Evolutionary conservation across 768 basidiomycete species (phyloP).

Genomic region (Auricularia cornea): DNA sequence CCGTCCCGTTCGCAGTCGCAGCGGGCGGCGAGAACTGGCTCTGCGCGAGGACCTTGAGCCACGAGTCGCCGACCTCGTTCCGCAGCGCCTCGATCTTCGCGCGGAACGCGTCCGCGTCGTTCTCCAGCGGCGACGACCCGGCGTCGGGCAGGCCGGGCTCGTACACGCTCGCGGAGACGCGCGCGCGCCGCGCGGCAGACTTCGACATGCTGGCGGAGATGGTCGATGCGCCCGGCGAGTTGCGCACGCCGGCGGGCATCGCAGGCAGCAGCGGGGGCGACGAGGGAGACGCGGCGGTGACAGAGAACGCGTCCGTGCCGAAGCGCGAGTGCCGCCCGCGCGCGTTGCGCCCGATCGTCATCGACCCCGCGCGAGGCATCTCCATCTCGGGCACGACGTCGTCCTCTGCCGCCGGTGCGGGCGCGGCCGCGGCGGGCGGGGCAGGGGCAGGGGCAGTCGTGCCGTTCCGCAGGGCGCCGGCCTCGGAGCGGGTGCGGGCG

Average conservation of each 20-base stretch:
- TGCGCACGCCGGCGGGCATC: not conserved
- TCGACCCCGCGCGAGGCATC: not conserved
- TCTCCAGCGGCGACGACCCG: slow-evolving; percentile 25
- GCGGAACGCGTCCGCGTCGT: slow-evolving; percentile 64
- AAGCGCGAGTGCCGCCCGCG: slow-evolving; percentile 1
- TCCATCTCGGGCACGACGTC: not conserved
- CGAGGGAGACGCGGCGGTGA: not conserved
- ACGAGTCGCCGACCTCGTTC: slow-evolving; percentile 83
- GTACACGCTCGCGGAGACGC: slow-evolving; percentile 54
- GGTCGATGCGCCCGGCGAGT: slow-evolving; percentile 1
- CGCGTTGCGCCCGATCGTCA: slow-evolving; percentile 1
- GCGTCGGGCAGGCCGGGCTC: slow-evolving; percentile 37
- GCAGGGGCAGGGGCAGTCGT: not conserved
- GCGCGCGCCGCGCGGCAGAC: slow-evolving; percentile 39
- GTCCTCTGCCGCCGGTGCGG: not conserved
- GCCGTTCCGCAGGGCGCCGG: not conserved
- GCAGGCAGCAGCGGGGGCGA: not conserved
- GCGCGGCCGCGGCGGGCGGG: not conserved
- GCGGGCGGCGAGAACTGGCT: slow-evolving; percentile 26
- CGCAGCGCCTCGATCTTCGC: slow-evolving; percentile 73
- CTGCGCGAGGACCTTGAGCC: slow-evolving; percentile 79
- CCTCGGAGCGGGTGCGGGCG: not conserved
- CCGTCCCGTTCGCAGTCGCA: not conserved
- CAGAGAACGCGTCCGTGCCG: not conserved
- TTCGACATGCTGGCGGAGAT: slow-evolving; percentile 26